Percentiles rank a stretch among this genome's conserved stretches.
These are phyloP conservation scores for Aspergillus pseudonomiae DNA, from an alignment of 2,329 filamentous ascomycete species.

Conservation along the genomic window DNA sequence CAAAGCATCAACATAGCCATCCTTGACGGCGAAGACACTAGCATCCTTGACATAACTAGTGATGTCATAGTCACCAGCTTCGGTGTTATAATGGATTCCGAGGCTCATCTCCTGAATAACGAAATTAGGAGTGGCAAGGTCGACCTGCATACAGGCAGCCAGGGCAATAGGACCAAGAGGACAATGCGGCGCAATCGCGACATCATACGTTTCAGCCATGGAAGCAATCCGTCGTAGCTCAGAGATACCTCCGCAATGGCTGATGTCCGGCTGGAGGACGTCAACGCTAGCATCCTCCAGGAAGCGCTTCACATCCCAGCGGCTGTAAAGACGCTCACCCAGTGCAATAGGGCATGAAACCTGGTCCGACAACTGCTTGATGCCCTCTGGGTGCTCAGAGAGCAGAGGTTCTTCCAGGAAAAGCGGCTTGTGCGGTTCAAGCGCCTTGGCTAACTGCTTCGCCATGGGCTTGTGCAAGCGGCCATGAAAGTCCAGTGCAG, in stretches of 20 bases:
- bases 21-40: slow-evolving; percentile 66
- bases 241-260: slow-evolving; percentile 72
- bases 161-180: slow-evolving; percentile 73
- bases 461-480: slow-evolving; percentile 80
- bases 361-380: slow-evolving; percentile 61
- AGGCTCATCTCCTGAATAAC: slow-evolving; percentile 78
- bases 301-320: slow-evolving; percentile 75
- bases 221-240: slow-evolving; percentile 70
- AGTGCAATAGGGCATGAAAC: slow-evolving; percentile 70
- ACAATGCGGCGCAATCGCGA: slow-evolving; percentile 73
- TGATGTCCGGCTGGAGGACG: slow-evolving; percentile 73
- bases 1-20: slow-evolving; percentile 65
- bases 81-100: slow-evolving; percentile 76
- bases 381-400: slow-evolving; percentile 68
- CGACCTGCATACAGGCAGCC: slow-evolving; percentile 71
- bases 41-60: slow-evolving; percentile 68
- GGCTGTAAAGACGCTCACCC: slow-evolving; percentile 70
- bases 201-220: slow-evolving; percentile 74
- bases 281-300: slow-evolving; percentile 70
- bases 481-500: slow-evolving; percentile 77
- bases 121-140: slow-evolving; percentile 64
- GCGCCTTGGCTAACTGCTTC: slow-evolving; percentile 68
- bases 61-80: slow-evolving; percentile 64
- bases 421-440: slow-evolving; percentile 70
- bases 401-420: slow-evolving; percentile 77